These are phyloP conservation scores for Cornus kousa DNA, from an alignment of 148 eudicot genomes.

Conservation along the genomic window DNA sequence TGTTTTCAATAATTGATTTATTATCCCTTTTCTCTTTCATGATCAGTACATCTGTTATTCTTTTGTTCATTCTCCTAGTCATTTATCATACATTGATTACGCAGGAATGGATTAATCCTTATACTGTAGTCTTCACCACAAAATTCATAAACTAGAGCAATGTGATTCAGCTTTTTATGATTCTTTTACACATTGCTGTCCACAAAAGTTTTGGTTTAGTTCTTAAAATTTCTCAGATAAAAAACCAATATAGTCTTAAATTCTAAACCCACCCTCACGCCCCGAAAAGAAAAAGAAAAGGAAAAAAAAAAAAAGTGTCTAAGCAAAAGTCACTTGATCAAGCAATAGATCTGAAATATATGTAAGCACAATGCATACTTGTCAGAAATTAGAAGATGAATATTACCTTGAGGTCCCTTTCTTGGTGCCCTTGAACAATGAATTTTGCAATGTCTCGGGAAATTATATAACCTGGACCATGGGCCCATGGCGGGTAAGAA, in stretches of 20 bases:
- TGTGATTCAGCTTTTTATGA: not conserved
- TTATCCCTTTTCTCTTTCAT: too few relatives aligned
- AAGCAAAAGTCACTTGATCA: not conserved
- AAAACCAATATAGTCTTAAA: too few relatives aligned
- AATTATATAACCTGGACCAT: slow-evolving; percentile 86
- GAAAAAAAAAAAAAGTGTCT: not conserved
- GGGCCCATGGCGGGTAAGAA: slow-evolving; percentile 85
- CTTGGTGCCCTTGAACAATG: slow-evolving; percentile 62
- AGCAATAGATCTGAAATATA: not conserved
- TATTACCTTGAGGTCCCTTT: slow-evolving; percentile 62
- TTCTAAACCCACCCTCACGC: not conserved
- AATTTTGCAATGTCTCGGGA: slow-evolving; percentile 77
- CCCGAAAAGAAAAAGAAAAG: not conserved
- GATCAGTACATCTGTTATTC: not conserved
- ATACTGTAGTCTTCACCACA: not conserved
- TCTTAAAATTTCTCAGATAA: too few relatives aligned
- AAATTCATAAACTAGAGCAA: not conserved
- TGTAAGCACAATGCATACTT: not conserved
- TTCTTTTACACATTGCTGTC: not conserved
- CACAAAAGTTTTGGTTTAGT: not conserved
- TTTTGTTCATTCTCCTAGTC: not conserved
- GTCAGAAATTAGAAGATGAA: not conserved
- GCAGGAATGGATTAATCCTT: not conserved
- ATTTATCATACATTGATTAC: not conserved
- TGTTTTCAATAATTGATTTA: too few relatives aligned